A percentile compares a stretch with the other conserved stretches of the same genome.
phyloP scores from a whole-genome alignment of 2,329 filamentous ascomycete species.

The Diaporthe sp. region DNA sequence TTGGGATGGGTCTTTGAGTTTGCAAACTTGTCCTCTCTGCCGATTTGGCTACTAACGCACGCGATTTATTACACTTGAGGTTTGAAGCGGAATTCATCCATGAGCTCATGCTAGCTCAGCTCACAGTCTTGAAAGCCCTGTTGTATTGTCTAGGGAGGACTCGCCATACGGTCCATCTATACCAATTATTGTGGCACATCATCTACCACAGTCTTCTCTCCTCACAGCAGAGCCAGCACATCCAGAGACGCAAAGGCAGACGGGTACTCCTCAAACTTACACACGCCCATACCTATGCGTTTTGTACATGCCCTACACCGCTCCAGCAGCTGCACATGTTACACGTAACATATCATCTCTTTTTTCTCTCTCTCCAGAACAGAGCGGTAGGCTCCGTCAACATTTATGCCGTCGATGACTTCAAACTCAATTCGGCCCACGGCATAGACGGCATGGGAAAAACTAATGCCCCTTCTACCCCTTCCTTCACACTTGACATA shows the following conservation, averaged over 20 bases:
- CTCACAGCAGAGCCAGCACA: background rate
- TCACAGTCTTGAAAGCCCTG: background rate
- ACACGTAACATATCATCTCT: background rate
- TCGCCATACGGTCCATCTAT: background rate
- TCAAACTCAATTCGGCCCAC: background rate
- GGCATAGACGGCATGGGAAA: background rate
- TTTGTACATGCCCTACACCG: background rate
- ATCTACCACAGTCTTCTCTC: background rate
- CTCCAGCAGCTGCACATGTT: background rate
- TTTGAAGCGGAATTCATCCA: background rate
- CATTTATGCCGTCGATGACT: background rate
- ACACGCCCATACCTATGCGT: background rate
- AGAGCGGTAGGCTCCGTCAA: background rate
- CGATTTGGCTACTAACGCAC: background rate
- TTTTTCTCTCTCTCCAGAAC: background rate
- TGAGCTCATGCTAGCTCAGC: background rate
- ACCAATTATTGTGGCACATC: background rate
- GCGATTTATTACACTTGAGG: too few species aligned
- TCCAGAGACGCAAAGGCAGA: background rate
- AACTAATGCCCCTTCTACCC: background rate
- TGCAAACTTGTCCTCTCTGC: background rate
- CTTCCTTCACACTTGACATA: background rate
- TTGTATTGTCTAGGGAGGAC: background rate
- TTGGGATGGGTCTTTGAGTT: background rate
- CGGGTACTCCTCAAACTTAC: background rate